These are phyloP conservation scores for Nadsonia starkeyi-henricii DNA, from an alignment of 1,139 yeast species.

Conservation along the genomic window DNA sequence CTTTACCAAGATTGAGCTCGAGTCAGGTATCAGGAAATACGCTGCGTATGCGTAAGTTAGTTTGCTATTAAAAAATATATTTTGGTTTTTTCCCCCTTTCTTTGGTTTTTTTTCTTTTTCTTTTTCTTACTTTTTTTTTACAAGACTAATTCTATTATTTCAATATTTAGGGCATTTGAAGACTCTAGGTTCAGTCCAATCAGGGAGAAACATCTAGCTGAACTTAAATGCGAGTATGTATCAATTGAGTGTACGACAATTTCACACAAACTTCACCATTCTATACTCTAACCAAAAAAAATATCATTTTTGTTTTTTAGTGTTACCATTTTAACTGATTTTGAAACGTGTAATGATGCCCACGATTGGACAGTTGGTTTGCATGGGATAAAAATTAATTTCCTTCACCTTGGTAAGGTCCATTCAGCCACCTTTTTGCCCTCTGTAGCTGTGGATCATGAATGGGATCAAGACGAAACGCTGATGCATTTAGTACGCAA, in stretches of 20 bases:
- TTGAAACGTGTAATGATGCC: constrained; percentile 36
- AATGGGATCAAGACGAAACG: constrained; percentile 67
- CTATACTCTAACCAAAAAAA: constrained; percentile 7
- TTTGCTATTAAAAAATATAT: too few species aligned
- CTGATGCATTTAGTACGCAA: constrained; percentile 55
- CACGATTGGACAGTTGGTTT: constrained; percentile 69
- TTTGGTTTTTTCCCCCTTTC: too few species aligned
- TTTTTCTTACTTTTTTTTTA: not conserved
- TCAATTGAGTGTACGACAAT: not conserved
- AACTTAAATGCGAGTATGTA: constrained; percentile 28
- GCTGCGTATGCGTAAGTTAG: constrained; percentile 40
- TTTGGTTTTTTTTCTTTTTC: too few species aligned
- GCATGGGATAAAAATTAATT: constrained; percentile 61
- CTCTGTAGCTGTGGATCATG: constrained; percentile 79
- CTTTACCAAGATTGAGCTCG: constrained; percentile 37
- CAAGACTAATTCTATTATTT: not conserved
- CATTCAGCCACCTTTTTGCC: constrained; percentile 75
- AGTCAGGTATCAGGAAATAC: constrained; percentile 46
- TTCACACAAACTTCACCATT: constrained; percentile 12
- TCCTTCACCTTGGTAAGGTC: constrained; percentile 26
- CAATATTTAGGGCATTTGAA: constrained; percentile 36
- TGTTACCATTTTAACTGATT: constrained; percentile 54
- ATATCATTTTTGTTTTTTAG: constrained; percentile 25
- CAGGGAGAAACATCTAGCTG: constrained; percentile 36
- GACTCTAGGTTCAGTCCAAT: constrained; percentile 72